These are phyloP conservation scores for Allium fistulosum DNA, from an alignment of 106 monocot species.

Conservation along the genomic window DNA sequence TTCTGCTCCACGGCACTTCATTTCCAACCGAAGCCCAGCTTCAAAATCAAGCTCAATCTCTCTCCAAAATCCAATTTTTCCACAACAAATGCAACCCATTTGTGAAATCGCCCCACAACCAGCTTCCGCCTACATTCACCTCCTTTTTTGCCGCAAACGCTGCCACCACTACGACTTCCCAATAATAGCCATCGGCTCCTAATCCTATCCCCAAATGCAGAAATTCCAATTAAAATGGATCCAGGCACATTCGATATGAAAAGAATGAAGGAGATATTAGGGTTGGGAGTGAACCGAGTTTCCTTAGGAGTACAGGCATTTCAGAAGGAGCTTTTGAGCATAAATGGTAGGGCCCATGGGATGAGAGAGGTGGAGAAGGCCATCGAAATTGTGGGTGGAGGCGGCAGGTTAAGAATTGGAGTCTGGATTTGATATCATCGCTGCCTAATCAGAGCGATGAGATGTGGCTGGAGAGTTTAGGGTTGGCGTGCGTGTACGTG, in stretches of 20 bases:
- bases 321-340: too few species aligned
- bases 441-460: constrained; percentile 52
- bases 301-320: too few species aligned
- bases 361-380: too few species aligned
- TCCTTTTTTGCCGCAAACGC: constrained; percentile 93
- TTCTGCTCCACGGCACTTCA: background rate
- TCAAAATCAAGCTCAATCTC: constrained; percentile 3
- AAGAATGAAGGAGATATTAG: constrained; percentile 39
- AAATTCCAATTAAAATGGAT: constrained; percentile 94
- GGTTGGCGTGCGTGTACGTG: constrained; percentile 6
- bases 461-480: constrained; percentile 85
- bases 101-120: constrained; percentile 16
- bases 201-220: constrained; percentile 20
- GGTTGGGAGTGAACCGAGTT: constrained; percentile 60
- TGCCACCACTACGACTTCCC: constrained; percentile 99
- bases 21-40: background rate
- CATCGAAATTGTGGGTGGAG: constrained; percentile 11
- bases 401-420: constrained; percentile 78
- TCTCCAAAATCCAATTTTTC: background rate
- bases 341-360: too few species aligned
- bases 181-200: constrained; percentile 72
- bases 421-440: constrained; percentile 25
- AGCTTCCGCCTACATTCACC: constrained; percentile 80
- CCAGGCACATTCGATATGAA: constrained; percentile 73
- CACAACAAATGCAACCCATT: constrained; percentile 24